Base-by-base conservation (phyloP, 768 basidiomycete species). In the Pisolithus marmoratus region DNA sequence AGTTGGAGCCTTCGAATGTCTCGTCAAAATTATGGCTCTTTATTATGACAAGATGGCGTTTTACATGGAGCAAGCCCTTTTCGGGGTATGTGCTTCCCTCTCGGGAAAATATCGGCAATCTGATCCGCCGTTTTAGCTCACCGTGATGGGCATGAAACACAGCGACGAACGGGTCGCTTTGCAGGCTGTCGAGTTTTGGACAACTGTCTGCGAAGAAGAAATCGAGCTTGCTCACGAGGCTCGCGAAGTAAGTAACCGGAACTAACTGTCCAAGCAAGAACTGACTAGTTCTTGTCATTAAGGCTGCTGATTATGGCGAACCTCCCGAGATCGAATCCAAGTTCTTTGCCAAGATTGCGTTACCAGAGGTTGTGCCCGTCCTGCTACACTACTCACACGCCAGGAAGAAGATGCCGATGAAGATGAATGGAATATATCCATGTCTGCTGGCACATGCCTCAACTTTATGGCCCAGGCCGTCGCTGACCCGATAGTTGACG, bases 41-140 rank as follows among this genome's bases (percentile, higher is more conserved):
- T 99, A 98, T 74, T 99, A 99, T 69, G 94, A 95, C 62, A 97
- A 95, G 76, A 99, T 99, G 96, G 83, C 81, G 34, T 85, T 95
- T 66, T 99, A 99, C 76, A 99, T 99, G 96, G 96, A 99, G 67
- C 88, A 94, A 65, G 96, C 96, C 0, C 71, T 99, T 29, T 99
- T 98, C 63, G 96, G 96, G 40, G 94, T 96, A 72, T 51, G 87
- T 80, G 17, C 12, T 55, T 48, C 14, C 15, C 12, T 19, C 27
- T 44, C 20, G 41, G 23, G 48, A 48, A 3, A 50, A 59, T 52
- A 50, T 47, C 14, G 40, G 55, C 40, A 45, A 38, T 47, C 50
- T 48, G 47, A 66, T 61, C 53, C 56, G 49, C 14, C 20, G 29
- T 55, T n/a, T 37, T 63, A 97, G 91, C 74, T 99, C 53, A 98